Base-by-base conservation (phyloP, 306 rosid genomes). In the Rosa chinensis region DNA sequence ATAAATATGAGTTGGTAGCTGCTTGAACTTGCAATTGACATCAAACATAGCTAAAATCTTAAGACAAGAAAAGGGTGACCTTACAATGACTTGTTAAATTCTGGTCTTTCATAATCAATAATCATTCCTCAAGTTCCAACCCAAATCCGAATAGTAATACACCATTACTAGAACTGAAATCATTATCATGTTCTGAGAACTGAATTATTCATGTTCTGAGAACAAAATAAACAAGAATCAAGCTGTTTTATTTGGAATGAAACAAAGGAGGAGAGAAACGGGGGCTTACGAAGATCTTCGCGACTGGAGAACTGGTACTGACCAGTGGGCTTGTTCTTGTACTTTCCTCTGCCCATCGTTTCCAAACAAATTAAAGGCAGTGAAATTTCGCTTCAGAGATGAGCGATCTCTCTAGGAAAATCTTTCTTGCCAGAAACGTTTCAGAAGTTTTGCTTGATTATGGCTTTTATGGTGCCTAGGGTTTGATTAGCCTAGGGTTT, bases 241-340 rank as follows among this genome's bases (percentile, higher is more conserved):
- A 72, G 43, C 12, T 32, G 10, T 0, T 37, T 17, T 8, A 5
- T 2, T 14, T 66, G 47, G 13, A 66, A 66, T 3, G 0, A 39
- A 39, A 39, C 32, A 3, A 55, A n/a, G n/a, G n/a, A 39, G 21
- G 39, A 20, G 56, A 45, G 66, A 28, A 12, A 21, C 53, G 50
- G 32, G 37, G 49, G 64, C 91, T 90, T 85, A 92, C 98, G 87
- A 53, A 94, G 66, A 70, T 94, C 97, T 75, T 94, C 98, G 3
- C 88, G 91, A 43, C 90, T 90, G 62, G 98, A 94, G 83, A 91
- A 94, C 78, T 92, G 89, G 87, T 97, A 97, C 71, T 89, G 96
- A 11, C 98, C 98, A 43, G 97, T 94, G 81, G 98, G 97, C 89
- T 94, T 90, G 88, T 85, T 79, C 91, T 92, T 94, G 95, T 76